Evolutionary conservation across 257 asterid genomes (phyloP), one percentile per base, ranked within the genome.

Genomic region (Solanum verrucosum): DNA sequence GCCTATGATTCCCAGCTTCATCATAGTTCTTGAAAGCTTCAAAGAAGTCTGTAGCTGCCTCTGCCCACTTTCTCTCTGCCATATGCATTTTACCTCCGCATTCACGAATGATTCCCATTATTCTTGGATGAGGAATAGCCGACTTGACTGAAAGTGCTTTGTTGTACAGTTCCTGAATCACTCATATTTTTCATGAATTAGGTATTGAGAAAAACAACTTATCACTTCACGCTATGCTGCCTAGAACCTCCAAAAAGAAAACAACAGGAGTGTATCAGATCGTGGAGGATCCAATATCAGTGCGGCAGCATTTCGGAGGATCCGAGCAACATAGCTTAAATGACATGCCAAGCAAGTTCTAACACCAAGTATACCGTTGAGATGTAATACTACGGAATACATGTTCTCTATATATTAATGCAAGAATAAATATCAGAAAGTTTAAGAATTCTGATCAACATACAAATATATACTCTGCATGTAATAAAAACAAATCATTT

Each of bases 61-160:
- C 98, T 33, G 94, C 93, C 99, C 98, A 97, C 82, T 93, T 97
- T 67, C 98, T 90, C 95, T 97, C 99, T 52, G 99, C 96, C 99
- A 97, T 97, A 86, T 97, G 98, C 99, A 96, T 97, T 92, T 97
- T 97, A 33, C 99, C 99, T 91, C 99, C 99, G 90, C 98, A 96
- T 92, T 97, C 99, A 85, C 98, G 98, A 91, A 97, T 94, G 81
- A 97, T 96, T 52, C 98, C 99, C 98, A 96, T 96, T 71, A 97
- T 96, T 92, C 99, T 95, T 75, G 99, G 99, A 92, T 96, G 99
- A 90, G 99, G 98, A 49, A 97, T 97, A 72, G 99, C 99, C 37
- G 99, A 96, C 89, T 97, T 97, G 79, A 97, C 94, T 34, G 99
- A 92, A 40, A 97, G 90, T 86, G 99, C 99, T 89, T 93, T 97